Percentiles rank a stretch among this genome's conserved stretches.
These are phyloP conservation scores for Diaporthe velutina DNA, from an alignment of 2,329 filamentous ascomycete species.

Conservation along the genomic window DNA sequence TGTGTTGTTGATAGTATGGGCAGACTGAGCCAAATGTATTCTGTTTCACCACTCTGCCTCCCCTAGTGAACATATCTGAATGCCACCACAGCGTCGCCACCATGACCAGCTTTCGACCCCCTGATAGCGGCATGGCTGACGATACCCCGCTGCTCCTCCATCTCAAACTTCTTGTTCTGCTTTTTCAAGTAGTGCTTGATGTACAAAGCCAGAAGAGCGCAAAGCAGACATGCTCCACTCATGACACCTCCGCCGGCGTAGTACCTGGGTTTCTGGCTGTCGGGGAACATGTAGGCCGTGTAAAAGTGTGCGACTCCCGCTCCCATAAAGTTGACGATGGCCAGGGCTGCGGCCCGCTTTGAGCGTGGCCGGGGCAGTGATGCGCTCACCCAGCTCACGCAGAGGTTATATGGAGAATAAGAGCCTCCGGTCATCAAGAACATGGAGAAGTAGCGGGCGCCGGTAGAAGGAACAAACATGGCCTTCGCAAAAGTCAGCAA, in stretches of 20 bases:
- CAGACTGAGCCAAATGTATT: too few species aligned
- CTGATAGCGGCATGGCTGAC: conserved; percentile 20
- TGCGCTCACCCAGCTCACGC: conserved; percentile 42
- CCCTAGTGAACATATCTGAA: conserved; percentile 30
- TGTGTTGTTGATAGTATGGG: too few species aligned
- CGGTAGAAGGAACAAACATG: conserved; percentile 30
- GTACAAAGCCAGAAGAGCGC: conserved; percentile 44
- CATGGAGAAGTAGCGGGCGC: conserved; percentile 37
- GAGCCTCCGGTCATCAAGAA: conserved; percentile 43
- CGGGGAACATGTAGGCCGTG: conserved; percentile 49
- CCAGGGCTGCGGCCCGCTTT: conserved; percentile 42
- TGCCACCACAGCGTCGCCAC: conserved; percentile 24
- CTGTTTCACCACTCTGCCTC: too few species aligned
- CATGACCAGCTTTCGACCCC: conserved; percentile 24
- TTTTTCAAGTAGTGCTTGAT: conserved; percentile 47
- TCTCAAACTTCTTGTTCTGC: conserved; percentile 44
- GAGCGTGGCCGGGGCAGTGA: conserved; percentile 44
- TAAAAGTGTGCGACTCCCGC: conserved; percentile 45
- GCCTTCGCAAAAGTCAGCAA: not conserved
- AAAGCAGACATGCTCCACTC: conserved; percentile 45
- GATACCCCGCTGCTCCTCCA: conserved; percentile 40
- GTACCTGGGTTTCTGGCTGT: conserved; percentile 47
- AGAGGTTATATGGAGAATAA: conserved; percentile 41
- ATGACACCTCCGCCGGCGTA: conserved; percentile 47
- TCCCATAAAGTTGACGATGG: conserved; percentile 46